phyloP scores from a whole-genome alignment of 1,139 yeast genomes.

The Yamadazyma conglobata region DNA sequence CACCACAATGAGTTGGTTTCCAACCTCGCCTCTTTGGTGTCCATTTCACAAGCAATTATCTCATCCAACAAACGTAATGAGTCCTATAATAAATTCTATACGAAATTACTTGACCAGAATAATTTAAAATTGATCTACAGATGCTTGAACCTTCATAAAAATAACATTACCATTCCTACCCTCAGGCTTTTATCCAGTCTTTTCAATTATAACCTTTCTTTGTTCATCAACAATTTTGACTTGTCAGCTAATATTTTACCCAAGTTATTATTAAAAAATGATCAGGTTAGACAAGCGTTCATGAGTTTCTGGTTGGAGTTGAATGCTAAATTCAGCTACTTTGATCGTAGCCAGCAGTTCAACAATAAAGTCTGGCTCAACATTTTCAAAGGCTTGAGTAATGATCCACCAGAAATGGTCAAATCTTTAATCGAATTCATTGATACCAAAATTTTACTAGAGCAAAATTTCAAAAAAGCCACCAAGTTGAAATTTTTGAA shows the following conservation, averaged over 20 bases:
- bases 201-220: slow-evolving; percentile 49
- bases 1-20: slow-evolving; percentile 46
- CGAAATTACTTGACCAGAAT: slow-evolving; percentile 45
- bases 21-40: slow-evolving; percentile 3
- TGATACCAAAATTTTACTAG: slow-evolving; percentile 51
- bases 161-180: slow-evolving; percentile 60
- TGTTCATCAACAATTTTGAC: slow-evolving; percentile 67
- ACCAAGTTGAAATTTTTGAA: slow-evolving; percentile 75
- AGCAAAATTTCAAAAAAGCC: slow-evolving; percentile 58
- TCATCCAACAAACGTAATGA: slow-evolving; percentile 6
- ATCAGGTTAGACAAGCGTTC: slow-evolving; percentile 53
- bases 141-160: slow-evolving; percentile 56
- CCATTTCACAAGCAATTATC: slow-evolving; percentile 5
- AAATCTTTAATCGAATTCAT: slow-evolving; percentile 44
- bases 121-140: slow-evolving; percentile 67
- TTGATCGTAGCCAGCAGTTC: slow-evolving; percentile 15
- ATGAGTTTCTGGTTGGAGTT: slow-evolving; percentile 60
- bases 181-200: slow-evolving; percentile 54
- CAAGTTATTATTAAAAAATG: slow-evolving; percentile 56
- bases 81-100: slow-evolving; percentile 29
- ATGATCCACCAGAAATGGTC: slow-evolving; percentile 49
- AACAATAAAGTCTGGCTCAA: slow-evolving; percentile 14
- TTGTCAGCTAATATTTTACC: slow-evolving; percentile 59
- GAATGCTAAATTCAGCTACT: slow-evolving; percentile 13
- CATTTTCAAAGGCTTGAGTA: slow-evolving; percentile 44